Evolutionary conservation across 768 basidiomycete species (phyloP).

Genomic region (Harrya chromipes): DNA sequence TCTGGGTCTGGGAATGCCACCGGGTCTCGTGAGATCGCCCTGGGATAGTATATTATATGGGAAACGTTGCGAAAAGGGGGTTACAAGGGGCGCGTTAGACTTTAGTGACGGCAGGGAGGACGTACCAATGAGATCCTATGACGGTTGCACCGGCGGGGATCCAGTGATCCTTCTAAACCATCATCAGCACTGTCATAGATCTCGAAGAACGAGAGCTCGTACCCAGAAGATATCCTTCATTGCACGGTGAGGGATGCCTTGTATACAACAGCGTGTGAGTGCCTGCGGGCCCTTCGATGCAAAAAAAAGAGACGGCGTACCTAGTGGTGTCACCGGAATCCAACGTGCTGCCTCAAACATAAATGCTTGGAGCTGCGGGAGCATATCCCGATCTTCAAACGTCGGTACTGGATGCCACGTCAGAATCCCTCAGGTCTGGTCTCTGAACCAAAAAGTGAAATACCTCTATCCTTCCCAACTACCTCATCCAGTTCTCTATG

Average conservation of each 20-base stretch:
- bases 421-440: no score
- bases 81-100: no score
- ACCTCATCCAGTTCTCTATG: conserved; percentile 50
- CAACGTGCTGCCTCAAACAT: conserved; percentile 35
- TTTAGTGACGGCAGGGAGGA: not conserved
- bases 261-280: no score
- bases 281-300: no score
- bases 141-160: conserved; percentile 15
- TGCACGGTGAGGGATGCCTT: conserved; percentile 5
- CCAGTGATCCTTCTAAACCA: conserved; percentile 3
- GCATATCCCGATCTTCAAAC: conserved; percentile 29
- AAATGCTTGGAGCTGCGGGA: conserved; percentile 35
- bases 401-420: conserved; percentile 27
- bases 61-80: no score
- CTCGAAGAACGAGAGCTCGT: not conserved
- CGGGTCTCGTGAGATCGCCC: conserved; percentile 14
- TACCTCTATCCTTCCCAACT: conserved; percentile 36
- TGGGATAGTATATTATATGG: not conserved
- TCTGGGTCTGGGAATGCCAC: conserved; percentile 14
- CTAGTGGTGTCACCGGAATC: conserved; percentile 29
- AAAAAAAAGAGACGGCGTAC: conserved; percentile 16
- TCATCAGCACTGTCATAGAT: not conserved
- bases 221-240: conserved; percentile 10
- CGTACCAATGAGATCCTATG: conserved; percentile 13
- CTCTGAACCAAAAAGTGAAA: no score